Percentiles rank a stretch among this genome's conserved stretches.
phyloP scores from a whole-genome alignment of 352 stramenopile species.

The Phytophthora hibernalis region DNA sequence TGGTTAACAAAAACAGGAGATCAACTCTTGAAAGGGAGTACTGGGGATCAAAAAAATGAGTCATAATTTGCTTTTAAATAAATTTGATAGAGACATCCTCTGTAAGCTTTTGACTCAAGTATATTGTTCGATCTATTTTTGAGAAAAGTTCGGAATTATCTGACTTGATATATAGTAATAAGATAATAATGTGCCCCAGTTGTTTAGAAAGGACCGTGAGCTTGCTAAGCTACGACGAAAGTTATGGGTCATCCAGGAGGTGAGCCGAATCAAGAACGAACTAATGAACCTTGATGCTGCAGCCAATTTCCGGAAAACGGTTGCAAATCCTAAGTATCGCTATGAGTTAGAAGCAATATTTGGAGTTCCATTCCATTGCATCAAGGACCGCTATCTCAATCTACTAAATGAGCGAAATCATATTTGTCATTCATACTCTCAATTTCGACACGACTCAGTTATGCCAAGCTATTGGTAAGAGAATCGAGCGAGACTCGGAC shows the following conservation, averaged over 20 bases:
- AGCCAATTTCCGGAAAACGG: not conserved
- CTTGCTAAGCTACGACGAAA: slow-evolving; percentile 1
- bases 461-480: not conserved
- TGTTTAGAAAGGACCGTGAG: slow-evolving; percentile 2
- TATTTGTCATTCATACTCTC: not conserved
- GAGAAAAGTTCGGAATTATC: not conserved
- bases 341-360: not conserved
- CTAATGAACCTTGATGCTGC: not conserved
- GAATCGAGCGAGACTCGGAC: no score
- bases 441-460: not conserved
- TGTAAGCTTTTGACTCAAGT: not conserved
- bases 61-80: not conserved
- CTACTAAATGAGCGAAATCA: slow-evolving; percentile 2
- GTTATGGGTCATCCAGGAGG: slow-evolving; percentile 2
- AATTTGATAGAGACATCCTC: not conserved
- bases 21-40: not conserved
- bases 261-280: not conserved
- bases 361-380: not conserved
- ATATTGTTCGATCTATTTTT: not conserved
- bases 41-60: not conserved
- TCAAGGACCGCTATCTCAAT: not conserved
- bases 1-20: slow-evolving; percentile 8
- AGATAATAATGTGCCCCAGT: not conserved
- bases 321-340: not conserved
- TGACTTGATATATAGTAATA: not conserved